Evolutionary conservation across 805 yeast genomes (phyloP), one percentile per base, ranked within the genome.

Genomic region (Wickerhamomyces kurtzmanii): DNA sequence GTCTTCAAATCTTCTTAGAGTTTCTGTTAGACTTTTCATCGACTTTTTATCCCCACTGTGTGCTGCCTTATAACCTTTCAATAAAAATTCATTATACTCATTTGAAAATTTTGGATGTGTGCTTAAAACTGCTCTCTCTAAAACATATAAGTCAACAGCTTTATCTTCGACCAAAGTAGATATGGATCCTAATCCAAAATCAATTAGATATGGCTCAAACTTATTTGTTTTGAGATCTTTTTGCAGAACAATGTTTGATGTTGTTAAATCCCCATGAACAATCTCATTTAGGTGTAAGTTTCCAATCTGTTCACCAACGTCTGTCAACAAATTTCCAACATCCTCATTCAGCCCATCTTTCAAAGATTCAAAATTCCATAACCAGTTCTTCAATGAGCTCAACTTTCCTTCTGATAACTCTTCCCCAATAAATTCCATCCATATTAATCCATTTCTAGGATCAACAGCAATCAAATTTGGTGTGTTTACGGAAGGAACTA

Each of bases 81-180:
- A 54, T 5, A 86, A 43, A 86, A 89, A 77, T 23, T 55, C 50
- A 41, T 71, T 76, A 49, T 86, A 86, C 23, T 50, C 43, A 2
- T 63, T 66, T 2, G 94, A 65, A 43, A 68, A 70, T 5, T 65
- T 63, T 0, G 97, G 89, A 53, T 91, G 98, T 1, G 98, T 91
- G 39, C 95, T 83, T 17, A 73, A 57, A 12, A 91, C 68, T 1
- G 98, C 97, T 43, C 97, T 62, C 53, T 91, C 98, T 34, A 91
- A 55, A 8, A 91, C 97, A 43, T 91, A 91, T 33, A 91, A 53
- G 51, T 91, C 98, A n/a, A 91, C 98, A 4, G 97, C 97, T 52
- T 84, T 86, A 45, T 89, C 97, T 43, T 91, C 98, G 0, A 81
- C 68, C 36, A 85, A 49, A 1, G 67, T 65, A 1, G 94, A 74